These are phyloP conservation scores for Thermothielavioides terrestris DNA, from an alignment of 495 filamentous ascomycete species.

Conservation along the genomic window DNA sequence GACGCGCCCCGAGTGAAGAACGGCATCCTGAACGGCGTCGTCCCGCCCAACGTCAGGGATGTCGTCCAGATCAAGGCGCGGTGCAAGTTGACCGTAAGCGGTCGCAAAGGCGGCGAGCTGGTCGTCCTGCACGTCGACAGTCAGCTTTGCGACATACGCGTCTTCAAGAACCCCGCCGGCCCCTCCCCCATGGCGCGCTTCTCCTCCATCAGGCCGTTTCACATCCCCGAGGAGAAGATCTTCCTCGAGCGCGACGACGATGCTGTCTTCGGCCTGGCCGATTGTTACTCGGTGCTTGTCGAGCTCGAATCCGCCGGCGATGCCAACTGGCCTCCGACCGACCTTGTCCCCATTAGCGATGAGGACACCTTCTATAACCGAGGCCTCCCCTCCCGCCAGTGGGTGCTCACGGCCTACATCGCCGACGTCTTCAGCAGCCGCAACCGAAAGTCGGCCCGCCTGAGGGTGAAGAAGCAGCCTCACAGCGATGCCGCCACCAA, in stretches of 20 bases:
- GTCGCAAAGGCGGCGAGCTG: constrained; percentile 16
- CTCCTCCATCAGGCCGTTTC: constrained; percentile 36
- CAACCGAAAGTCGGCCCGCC: constrained; percentile 27
- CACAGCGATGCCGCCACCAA: constrained; percentile 24
- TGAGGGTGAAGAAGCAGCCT: constrained; percentile 31
- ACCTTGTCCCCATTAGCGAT: constrained; percentile 26
- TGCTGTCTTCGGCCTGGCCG: constrained; percentile 34
- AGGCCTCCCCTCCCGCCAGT: constrained; percentile 23
- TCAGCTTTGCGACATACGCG: constrained; percentile 37
- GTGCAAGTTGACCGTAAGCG: constrained; percentile 37
- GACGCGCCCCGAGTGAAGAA: constrained; percentile 30
- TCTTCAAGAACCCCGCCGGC: constrained; percentile 37
- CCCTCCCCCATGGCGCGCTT: constrained; percentile 37
- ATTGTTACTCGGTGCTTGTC: constrained; percentile 37
- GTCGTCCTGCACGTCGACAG: constrained; percentile 38
- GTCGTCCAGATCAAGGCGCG: constrained; percentile 32
- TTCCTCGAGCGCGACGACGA: constrained; percentile 36
- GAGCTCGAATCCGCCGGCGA: constrained; percentile 40
- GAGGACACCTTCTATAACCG: constrained; percentile 18
- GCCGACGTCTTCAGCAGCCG: constrained; percentile 33
- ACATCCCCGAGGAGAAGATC: constrained; percentile 40
- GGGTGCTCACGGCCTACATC: constrained; percentile 34
- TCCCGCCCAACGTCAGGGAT: constrained; percentile 30
- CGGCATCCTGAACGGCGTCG: constrained; percentile 32
- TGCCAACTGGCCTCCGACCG: constrained; percentile 41